phyloP scores from a whole-genome alignment of 2,329 filamentous ascomycete genomes.

The Xylariaceae sp. region DNA sequence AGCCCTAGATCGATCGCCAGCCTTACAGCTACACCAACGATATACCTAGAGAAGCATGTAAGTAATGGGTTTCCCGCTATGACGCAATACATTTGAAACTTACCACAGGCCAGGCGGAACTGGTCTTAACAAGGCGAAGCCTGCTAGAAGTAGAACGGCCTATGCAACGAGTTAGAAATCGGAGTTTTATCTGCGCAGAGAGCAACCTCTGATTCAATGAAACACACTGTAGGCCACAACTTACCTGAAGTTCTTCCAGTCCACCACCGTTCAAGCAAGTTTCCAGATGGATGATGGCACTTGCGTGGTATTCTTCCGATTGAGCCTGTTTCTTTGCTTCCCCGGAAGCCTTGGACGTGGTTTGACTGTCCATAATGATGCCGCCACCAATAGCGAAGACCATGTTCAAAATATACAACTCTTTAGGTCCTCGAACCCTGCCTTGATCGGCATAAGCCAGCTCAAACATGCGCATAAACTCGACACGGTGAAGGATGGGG shows the following conservation, averaged over 20 bases:
- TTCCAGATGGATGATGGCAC: conserved; percentile 87
- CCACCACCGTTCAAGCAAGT: conserved; percentile 85
- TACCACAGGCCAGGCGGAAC: conserved; percentile 89
- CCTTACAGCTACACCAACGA: conserved; percentile 87
- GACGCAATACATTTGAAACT: too few relatives aligned
- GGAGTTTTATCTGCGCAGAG: too few relatives aligned
- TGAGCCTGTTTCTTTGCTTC: conserved; percentile 54
- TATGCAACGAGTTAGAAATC: too few relatives aligned
- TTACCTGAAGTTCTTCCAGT: conserved; percentile 87
- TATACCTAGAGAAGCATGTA: conserved; percentile 55
- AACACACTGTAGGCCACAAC: too few relatives aligned
- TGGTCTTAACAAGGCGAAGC: conserved; percentile 85
- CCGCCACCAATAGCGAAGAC: conserved; percentile 94
- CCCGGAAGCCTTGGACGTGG: conserved; percentile 36
- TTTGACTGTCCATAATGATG: conserved; percentile 70
- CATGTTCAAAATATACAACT: conserved; percentile 94
- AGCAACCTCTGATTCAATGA: too few relatives aligned
- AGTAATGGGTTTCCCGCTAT: too few relatives aligned
- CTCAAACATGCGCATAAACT: conserved; percentile 87
- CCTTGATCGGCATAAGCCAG: conserved; percentile 69
- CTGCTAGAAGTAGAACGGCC: conserved; percentile 84
- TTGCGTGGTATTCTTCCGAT: conserved; percentile 94
- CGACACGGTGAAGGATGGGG: conserved; percentile 80
- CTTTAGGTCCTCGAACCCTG: conserved; percentile 65
- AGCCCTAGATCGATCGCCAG: conserved; percentile 87